A percentile compares a stretch with the other conserved stretches of the same genome.
phyloP scores from a whole-genome alignment of 2,329 filamentous ascomycete genomes.

The Aspergillus pseudoviridinutans region DNA sequence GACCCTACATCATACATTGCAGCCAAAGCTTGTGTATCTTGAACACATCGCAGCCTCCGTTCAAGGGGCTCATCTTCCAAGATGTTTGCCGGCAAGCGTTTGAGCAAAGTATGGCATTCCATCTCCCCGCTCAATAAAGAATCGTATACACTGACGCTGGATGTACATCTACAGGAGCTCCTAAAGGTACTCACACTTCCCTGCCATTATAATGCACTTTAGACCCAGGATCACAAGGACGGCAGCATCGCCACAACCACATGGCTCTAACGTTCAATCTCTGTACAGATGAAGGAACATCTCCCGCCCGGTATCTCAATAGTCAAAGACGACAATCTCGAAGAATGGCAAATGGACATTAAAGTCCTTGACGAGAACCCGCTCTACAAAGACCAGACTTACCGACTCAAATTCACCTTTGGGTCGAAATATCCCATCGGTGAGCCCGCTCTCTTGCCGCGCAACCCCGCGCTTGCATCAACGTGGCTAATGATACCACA shows the following conservation, averaged over 20 bases:
- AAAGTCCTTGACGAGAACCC: slow-evolving; percentile 86
- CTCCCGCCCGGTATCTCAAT: slow-evolving; percentile 69
- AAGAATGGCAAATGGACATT: slow-evolving; percentile 92
- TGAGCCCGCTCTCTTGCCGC: slow-evolving; percentile 39
- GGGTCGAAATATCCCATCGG: slow-evolving; percentile 83
- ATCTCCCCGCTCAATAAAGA: not conserved
- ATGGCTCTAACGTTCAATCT: not conserved
- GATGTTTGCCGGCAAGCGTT: slow-evolving; percentile 50
- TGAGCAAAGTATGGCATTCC: slow-evolving; percentile 40
- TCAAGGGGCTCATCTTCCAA: not conserved
- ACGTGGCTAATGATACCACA: slow-evolving; percentile 33
- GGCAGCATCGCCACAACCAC: not conserved
- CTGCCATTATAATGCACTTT: not conserved
- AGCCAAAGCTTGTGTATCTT: not conserved
- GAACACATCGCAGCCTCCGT: not conserved
- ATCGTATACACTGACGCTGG: slow-evolving; percentile 19
- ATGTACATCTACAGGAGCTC: slow-evolving; percentile 44
- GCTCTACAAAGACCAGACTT: slow-evolving; percentile 74
- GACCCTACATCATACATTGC: not conserved
- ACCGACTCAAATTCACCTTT: slow-evolving; percentile 85
- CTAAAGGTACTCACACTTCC: slow-evolving; percentile 44
- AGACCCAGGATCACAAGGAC: not conserved
- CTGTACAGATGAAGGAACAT: slow-evolving; percentile 50
- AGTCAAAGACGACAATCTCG: slow-evolving; percentile 74
- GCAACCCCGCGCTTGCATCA: not conserved